Evolutionary conservation across 306 rosid genomes (phyloP), one percentile per base, ranked within the genome.

Genomic region (Hippophae rhamnoides): DNA sequence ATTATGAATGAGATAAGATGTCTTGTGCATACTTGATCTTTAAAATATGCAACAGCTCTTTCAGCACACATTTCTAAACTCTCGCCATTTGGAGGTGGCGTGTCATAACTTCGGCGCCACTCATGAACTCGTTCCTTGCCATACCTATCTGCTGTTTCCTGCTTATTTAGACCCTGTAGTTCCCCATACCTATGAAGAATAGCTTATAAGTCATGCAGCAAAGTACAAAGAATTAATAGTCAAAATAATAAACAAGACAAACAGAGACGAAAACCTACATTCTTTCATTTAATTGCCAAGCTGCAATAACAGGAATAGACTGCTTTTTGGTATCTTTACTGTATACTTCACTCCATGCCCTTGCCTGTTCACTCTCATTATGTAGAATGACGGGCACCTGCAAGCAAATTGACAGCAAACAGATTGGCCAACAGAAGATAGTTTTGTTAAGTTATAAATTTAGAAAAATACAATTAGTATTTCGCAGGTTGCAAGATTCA

Each of bases 51-150:
- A 80, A 93, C 99, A 26, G 97, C 99, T 81, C 97, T 82, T 73
- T 93, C 66, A 53, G 99, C 99, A 74, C 97, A 93, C 99, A 93
- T 88, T 76, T 93, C 97, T 90, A 93, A 84, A 70, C 99, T 93
- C 83, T 93, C 99, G 57, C 97, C 99, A 72, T 86, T 84, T 11
- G 99, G 99, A 64, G 99, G 99, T 52, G 99, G 94, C 50, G 68
- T 78, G 56, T 93, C 97, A 52, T 86, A 93, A 80, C 99, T 88
- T 62, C 99, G 79, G 58, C 99, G 99, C 97, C 99, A 93, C 73
- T 86, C 84, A 9, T 93, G 99, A 66, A 93, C 99, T 74, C 88
- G 94, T 67, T 93, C 97, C 67, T 86, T 86, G 46, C 99, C 99
- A 51, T 93, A 93, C 74, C 94, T 86, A 41, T 93, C 97, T 5